These are phyloP conservation scores for Triticum dicoccoides DNA, from an alignment of 176 grass and related monocot species.

Conservation along the genomic window DNA sequence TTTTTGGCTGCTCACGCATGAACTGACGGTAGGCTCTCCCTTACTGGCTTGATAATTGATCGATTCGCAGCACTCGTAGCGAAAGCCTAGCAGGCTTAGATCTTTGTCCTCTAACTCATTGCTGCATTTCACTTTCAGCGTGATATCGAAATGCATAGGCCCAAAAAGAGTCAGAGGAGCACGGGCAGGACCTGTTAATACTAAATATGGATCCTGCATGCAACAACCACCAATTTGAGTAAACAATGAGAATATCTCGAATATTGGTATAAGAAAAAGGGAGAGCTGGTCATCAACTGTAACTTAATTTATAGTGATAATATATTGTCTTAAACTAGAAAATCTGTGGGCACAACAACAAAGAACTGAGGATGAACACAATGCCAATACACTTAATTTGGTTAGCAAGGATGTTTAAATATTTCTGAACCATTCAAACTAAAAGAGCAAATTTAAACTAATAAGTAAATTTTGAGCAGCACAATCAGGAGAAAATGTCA, in stretches of 20 bases:
- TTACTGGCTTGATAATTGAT: not conserved
- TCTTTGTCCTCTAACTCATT: not conserved
- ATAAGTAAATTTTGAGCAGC: too few relatives aligned
- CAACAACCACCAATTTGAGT: not conserved
- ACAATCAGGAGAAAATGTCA: not conserved
- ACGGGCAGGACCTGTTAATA: constrained; percentile 1
- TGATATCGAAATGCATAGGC: not conserved
- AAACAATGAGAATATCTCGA: not conserved
- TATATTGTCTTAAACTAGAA: too few relatives aligned
- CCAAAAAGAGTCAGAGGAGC: not conserved
- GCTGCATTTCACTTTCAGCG: not conserved
- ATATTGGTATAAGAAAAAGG: too few relatives aligned
- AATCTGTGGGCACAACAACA: too few relatives aligned
- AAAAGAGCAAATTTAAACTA: too few relatives aligned
- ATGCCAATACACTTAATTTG: too few relatives aligned
- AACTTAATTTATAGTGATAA: too few relatives aligned
- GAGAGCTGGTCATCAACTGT: too few relatives aligned
- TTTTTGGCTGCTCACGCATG: not conserved
- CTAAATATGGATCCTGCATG: not conserved
- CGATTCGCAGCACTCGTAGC: not conserved
- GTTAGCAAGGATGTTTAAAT: too few relatives aligned
- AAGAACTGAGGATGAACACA: too few relatives aligned
- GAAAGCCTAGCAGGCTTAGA: not conserved
- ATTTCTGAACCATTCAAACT: too few relatives aligned
- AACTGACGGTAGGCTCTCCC: not conserved